Base-by-base conservation (phyloP, 1,284 basidiomycete genomes). In the Wolfiporia cocos region DNA sequence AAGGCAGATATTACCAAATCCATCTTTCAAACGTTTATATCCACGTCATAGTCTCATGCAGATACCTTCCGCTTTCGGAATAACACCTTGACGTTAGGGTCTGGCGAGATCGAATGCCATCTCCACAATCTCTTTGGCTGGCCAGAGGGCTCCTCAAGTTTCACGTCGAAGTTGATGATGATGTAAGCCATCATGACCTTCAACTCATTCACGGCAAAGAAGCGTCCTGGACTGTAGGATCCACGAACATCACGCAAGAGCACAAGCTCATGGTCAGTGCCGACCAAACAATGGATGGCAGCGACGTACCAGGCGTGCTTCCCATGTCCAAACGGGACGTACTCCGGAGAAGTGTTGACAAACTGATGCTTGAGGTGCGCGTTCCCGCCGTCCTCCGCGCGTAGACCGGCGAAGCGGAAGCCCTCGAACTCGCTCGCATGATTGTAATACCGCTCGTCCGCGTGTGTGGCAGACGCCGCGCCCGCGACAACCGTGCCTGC, bases 361-460 rank as follows among this genome's bases (percentile, higher is more conserved):
- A 53, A 44, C 38, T 55, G 55, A 26, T 57, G 46, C 30, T 50
- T 55, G n/a, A 33, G 34, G 3, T 40, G 39, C 14, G 47, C 50
- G 7, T 38, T 26, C n/a, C n/a, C n/a, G n/a, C n/a, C n/a, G n/a
- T 37, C 41, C 14, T 19, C 48, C 10, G 60, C 56, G 34, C 65
- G 58, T 42, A 67, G 46, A 21, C 66, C 63, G 12, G 65, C 57
- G 50, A 73, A 76, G 12, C 71, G 63, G 44, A 70, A 71, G 1
- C 67, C 55, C 41, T 73, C 49, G 50, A 72, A 76, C 1, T 44
- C 55, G n/a, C 58, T 38, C 3, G 70, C 58, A 38, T 71, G 52
- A 12, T 56, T 50, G 49, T 74, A 74, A 22, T 63, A 48, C 5
- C 59, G 48, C 20, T 66, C 59, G 49, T 74, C 65, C 42, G 50